Base-by-base conservation (phyloP, 1,139 yeast species). In the Arxiozyma bovina region DNA sequence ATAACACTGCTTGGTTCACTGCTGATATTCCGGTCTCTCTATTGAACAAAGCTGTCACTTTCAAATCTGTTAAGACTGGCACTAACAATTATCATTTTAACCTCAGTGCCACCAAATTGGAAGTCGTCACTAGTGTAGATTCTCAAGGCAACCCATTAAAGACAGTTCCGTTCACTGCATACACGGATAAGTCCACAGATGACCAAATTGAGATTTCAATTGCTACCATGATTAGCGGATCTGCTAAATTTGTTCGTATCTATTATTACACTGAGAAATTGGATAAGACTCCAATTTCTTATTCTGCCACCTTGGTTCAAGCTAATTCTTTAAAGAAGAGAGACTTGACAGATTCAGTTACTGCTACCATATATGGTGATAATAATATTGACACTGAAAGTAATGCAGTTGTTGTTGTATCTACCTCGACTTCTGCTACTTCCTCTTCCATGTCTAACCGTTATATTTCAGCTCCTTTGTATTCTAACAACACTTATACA, bases 1-100 rank as follows among this genome's bases (percentile, higher is more conserved):
- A 63, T 51, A 60, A 57, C 15, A 60, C 65, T 15, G 66, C 65
- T 11, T 66, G 67, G 63, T 67, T 65, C 53, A 61, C 63, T 9
- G 59, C 64, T 30, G 63, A 64, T 48, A 56, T 67, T n/a, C 70
- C 70, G 49, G 25, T 62, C 20, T 50, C 58, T 20, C 54, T 57
- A 40, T 54, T 63, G 23, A 34, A 40, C n/a, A 50, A 55, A 22
- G 59, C 67, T 8, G 55, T 65, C n/a, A 54, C 56, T 38, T 57
- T 67, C 30, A 57, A 55, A 22, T 61, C 68, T 25, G 55, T 55
- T 11, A 61, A 64, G 21, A 51, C 56, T 12, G 52, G 53, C 15
- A 50, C 50, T 38, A 45, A 54, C 38, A 55, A 58, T 12, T 64
- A 57, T 56, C 44, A 51, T 25, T 66, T 61, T 50, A 59, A 63